Evolutionary conservation across 2,329 filamentous ascomycete species (phyloP).

Genomic region (Botryotinia convoluta): DNA sequence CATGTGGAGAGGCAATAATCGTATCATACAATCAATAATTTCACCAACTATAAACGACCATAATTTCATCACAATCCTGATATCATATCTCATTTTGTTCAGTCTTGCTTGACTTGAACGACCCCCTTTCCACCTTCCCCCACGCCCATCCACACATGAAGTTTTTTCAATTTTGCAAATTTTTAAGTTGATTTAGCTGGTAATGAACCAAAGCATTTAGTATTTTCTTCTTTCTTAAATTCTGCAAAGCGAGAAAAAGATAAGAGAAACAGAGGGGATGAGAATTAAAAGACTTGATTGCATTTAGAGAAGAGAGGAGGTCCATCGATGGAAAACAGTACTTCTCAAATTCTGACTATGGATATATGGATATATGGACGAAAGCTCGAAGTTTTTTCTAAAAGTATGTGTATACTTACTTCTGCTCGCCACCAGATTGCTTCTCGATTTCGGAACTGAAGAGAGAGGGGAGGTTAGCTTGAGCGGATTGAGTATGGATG

Average conservation of each 20-base stretch:
- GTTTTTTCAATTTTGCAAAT: neutral
- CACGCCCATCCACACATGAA: neutral
- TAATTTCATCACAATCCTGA: conserved; percentile 1
- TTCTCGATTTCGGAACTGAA: conserved; percentile 73
- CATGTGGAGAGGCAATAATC: neutral
- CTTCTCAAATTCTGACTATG: conserved; percentile 12
- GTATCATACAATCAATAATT: neutral
- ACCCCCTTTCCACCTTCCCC: neutral
- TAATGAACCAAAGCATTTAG: conserved; percentile 11
- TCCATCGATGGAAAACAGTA: neutral
- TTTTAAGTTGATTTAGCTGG: conserved; percentile 10
- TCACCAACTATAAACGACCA: neutral
- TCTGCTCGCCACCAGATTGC: conserved; percentile 49
- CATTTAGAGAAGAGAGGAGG: neutral
- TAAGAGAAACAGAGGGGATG: neutral
- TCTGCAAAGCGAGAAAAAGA: neutral
- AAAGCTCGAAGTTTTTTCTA: neutral
- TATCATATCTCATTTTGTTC: neutral
- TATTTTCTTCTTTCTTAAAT: conserved; percentile 3
- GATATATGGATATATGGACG: neutral
- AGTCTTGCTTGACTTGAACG: neutral
- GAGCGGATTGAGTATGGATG: neutral
- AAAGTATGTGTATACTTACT: conserved; percentile 33
- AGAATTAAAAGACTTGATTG: neutral
- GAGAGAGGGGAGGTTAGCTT: conserved; percentile 23